Evolutionary conservation across 441 rosid genomes (phyloP).

Genomic region (Populus tomentosa): DNA sequence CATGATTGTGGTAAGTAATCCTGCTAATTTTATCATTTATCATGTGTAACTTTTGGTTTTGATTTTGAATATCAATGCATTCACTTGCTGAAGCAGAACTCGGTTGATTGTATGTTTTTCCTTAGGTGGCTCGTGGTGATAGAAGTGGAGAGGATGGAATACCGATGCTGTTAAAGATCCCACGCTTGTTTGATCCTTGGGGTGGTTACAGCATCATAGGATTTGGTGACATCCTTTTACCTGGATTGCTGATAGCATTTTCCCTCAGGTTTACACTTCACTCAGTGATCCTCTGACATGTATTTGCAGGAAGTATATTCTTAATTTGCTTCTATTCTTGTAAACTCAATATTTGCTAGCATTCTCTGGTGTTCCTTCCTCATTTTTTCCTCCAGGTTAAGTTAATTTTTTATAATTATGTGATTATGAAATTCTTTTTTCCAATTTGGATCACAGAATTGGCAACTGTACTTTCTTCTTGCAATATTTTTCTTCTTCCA

Average conservation of each 20-base stretch:
- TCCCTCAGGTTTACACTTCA: constrained; percentile 40
- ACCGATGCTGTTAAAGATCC: constrained; percentile 75
- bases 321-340: not conserved
- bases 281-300: not conserved
- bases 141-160: constrained; percentile 81
- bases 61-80: not conserved
- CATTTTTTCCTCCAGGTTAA: not conserved
- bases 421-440: not conserved
- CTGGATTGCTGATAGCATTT: constrained; percentile 67
- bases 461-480: not conserved
- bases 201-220: constrained; percentile 56
- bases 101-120: not conserved
- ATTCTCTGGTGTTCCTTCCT: not conserved
- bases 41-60: not conserved
- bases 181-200: constrained; percentile 85
- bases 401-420: not conserved
- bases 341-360: not conserved
- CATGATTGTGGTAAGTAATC: constrained; percentile 81
- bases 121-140: constrained; percentile 81
- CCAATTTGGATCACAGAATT: not conserved
- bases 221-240: constrained; percentile 79
- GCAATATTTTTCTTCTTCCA: not conserved
- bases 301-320: not conserved
- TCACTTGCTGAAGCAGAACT: not conserved
- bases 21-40: not conserved